Percentiles rank a stretch among this genome's conserved stretches.
Evolutionary conservation across 768 basidiomycete genomes (phyloP).

Genomic region (Phylloporus sp.): DNA sequence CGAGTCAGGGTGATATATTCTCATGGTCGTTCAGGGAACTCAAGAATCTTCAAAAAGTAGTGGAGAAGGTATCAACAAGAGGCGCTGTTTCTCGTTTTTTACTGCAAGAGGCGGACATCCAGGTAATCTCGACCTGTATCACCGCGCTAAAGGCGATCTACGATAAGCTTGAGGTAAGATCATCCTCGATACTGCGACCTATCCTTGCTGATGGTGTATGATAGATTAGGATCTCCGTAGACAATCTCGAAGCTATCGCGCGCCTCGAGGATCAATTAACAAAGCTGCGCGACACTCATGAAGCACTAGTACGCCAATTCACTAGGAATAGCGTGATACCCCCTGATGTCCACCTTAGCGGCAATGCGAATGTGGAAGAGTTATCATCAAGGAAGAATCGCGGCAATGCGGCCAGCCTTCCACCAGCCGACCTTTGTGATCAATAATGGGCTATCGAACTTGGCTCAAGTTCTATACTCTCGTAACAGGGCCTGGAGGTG

Average conservation of each 20-base stretch:
- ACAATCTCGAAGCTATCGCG: slow-evolving; percentile 5
- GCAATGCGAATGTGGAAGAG: slow-evolving; percentile 5
- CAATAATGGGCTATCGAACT: not conserved
- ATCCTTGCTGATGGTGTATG: not conserved
- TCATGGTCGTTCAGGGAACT: slow-evolving; percentile 5
- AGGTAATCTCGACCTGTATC: slow-evolving; percentile 5
- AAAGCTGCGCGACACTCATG: not conserved
- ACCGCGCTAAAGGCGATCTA: slow-evolving; percentile 9
- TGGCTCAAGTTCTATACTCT: too few species aligned
- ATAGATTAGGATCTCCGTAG: slow-evolving; percentile 13
- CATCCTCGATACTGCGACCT: not conserved
- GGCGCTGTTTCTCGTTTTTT: slow-evolving; percentile 1
- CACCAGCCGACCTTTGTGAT: not conserved
- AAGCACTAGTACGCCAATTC: not conserved
- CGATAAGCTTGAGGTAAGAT: slow-evolving; percentile 5
- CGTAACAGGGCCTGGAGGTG: not conserved
- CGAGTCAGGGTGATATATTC: too few species aligned
- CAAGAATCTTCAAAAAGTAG: slow-evolving; percentile 2
- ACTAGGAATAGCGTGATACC: not conserved
- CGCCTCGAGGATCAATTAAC: slow-evolving; percentile 10
- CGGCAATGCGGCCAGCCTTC: not conserved
- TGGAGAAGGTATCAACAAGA: slow-evolving; percentile 7
- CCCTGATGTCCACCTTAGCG: slow-evolving; percentile 4
- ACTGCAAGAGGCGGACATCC: slow-evolving; percentile 9
- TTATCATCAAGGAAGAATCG: not conserved